Evolutionary conservation across 225 moss, liverwort and hornwort genomes (phyloP).

Genomic region (Anthoceros angustus): DNA sequence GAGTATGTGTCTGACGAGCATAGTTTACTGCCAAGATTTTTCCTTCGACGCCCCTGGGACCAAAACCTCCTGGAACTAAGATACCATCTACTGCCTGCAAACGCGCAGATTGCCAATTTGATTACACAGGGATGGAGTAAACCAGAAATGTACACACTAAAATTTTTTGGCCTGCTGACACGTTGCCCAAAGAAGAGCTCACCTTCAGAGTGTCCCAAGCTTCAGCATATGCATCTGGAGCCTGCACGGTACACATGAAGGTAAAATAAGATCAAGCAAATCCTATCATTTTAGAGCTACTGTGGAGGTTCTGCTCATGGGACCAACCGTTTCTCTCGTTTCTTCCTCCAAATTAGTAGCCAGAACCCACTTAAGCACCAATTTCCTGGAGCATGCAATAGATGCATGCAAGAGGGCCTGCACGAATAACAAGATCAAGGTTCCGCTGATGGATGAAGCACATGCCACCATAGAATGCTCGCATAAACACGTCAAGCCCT

Average conservation of each 20-base stretch:
- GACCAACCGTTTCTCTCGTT: conserved; percentile 38
- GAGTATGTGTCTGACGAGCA: conserved; percentile 57
- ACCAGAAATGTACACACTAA: too few relatives aligned
- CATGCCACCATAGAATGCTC: background rate
- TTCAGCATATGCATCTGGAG: conserved; percentile 37
- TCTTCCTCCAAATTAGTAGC: conserved; percentile 72
- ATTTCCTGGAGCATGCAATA: conserved; percentile 73
- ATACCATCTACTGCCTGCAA: conserved; percentile 60
- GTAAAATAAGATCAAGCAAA: too few relatives aligned
- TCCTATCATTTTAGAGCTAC: too few relatives aligned
- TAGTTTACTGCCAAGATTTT: conserved; percentile 73
- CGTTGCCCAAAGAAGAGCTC: background rate
- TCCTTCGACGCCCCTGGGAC: conserved; percentile 83
- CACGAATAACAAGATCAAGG: background rate
- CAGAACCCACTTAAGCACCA: conserved; percentile 78
- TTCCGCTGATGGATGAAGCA: background rate
- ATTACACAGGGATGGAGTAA: background rate
- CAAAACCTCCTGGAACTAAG: conserved; percentile 89
- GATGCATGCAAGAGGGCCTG: conserved; percentile 86
- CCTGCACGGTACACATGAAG: conserved; percentile 26
- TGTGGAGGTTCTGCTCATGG: background rate
- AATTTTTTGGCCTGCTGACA: background rate
- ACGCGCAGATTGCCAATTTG: background rate
- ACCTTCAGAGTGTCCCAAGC: conserved; percentile 82
- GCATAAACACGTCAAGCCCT: background rate